Percentiles rank a stretch among this genome's conserved stretches.
These are phyloP conservation scores for Microbotryum silenes-acaulis DNA, from an alignment of 1,284 basidiomycete genomes.

Conservation along the genomic window DNA sequence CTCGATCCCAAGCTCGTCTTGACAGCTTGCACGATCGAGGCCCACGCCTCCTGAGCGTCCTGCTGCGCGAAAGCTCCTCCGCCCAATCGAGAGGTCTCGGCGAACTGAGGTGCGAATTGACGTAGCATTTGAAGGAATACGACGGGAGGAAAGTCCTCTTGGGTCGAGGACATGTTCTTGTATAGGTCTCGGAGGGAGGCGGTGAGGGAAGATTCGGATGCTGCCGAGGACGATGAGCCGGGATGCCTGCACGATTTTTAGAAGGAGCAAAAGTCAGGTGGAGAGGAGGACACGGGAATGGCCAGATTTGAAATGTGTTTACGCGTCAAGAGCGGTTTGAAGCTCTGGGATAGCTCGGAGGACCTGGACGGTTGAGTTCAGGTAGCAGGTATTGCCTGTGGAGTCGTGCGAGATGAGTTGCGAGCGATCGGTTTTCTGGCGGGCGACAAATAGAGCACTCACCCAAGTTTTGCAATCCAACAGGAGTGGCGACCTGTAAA, in stretches of 20 bases:
- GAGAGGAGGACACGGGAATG: slow-evolving; percentile 9
- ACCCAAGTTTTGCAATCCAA: slow-evolving; percentile 46
- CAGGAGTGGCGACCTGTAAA: slow-evolving; percentile 47
- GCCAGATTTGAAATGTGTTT: slow-evolving; percentile 35
- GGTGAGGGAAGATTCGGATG: slow-evolving; percentile 44
- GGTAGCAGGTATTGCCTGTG: slow-evolving; percentile 82
- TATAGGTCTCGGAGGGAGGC: slow-evolving; percentile 66
- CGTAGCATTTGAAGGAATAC: slow-evolving; percentile 63
- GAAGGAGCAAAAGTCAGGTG: background rate
- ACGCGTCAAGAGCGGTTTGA: slow-evolving; percentile 58
- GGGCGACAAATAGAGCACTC: background rate
- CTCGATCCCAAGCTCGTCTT: slow-evolving; percentile 51
- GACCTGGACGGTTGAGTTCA: slow-evolving; percentile 91
- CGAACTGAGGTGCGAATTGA: slow-evolving; percentile 82
- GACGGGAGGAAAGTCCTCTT: slow-evolving; percentile 68
- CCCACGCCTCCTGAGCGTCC: slow-evolving; percentile 94
- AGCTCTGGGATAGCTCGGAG: slow-evolving; percentile 85
- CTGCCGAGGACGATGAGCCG: background rate
- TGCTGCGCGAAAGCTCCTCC: slow-evolving; percentile 69
- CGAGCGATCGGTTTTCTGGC: background rate
- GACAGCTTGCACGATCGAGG: slow-evolving; percentile 70
- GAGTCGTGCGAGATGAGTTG: background rate
- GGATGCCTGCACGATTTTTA: background rate
- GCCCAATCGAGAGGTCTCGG: slow-evolving; percentile 56
- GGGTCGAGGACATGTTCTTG: slow-evolving; percentile 61